A percentile compares a stretch with the other conserved stretches of the same genome.
Conservation (phyloP, 2,329 filamentous ascomycete species). For the Phyllosticta citriasiana region DNA sequence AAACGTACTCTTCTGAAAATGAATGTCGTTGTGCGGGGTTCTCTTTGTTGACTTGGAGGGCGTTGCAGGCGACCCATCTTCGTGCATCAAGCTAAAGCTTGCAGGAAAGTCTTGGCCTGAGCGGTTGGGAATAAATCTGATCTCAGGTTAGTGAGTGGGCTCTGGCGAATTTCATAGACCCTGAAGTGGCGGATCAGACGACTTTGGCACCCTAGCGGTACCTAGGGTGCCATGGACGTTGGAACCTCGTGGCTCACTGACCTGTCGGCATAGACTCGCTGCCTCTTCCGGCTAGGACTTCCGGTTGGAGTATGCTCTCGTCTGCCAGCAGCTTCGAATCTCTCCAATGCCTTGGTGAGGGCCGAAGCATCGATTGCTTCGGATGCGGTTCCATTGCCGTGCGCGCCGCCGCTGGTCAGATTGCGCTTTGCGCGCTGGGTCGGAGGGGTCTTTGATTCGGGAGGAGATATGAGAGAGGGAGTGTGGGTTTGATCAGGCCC, state of each 20-base stretch:
- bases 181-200: not conserved
- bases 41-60: constrained; percentile 78
- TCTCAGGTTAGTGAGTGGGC: not conserved
- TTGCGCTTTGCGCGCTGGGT: constrained; percentile 42
- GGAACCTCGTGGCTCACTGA: constrained; percentile 15
- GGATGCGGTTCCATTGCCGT: constrained; percentile 28
- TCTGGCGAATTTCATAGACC: not conserved
- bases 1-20: constrained; percentile 70
- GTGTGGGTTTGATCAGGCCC: constrained; percentile 22
- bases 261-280: constrained; percentile 52
- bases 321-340: constrained; percentile 50
- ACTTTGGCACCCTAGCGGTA: not conserved
- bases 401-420: constrained; percentile 20
- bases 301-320: constrained; percentile 53
- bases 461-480: constrained; percentile 43
- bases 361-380: constrained; percentile 51
- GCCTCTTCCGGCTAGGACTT: constrained; percentile 59
- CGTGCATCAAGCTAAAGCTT: constrained; percentile 83
- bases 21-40: constrained; percentile 76
- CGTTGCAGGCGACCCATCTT: constrained; percentile 86
- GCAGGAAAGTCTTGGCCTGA: constrained; percentile 88
- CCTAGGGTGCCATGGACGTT: not conserved
- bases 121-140: constrained; percentile 88
- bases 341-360: constrained; percentile 50
- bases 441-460: constrained; percentile 51